Conservation (phyloP, 176 grass and related monocot genomes). For the Musa beccarii region DNA sequence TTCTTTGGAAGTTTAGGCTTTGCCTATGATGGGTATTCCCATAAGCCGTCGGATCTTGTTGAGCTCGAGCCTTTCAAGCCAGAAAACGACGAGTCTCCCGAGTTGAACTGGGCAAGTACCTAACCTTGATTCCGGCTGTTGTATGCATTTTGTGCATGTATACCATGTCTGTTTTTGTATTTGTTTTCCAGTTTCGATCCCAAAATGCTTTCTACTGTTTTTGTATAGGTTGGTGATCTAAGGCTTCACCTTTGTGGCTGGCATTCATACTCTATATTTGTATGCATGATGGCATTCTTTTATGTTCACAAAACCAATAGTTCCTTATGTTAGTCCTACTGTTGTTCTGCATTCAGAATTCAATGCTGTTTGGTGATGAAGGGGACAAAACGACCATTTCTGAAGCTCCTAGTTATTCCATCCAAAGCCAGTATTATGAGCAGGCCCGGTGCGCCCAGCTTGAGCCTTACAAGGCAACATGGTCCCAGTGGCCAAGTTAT, state of each 20-base stretch:
- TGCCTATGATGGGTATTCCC: conserved; percentile 27
- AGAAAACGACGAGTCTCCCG: conserved; percentile 24
- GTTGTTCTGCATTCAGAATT: conserved; percentile 8
- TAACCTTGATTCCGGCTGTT: not conserved
- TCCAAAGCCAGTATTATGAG: not conserved
- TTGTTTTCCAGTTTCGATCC: not conserved
- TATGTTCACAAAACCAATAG: no score
- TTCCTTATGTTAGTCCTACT: no score
- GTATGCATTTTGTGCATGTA: not conserved
- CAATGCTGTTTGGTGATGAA: not conserved
- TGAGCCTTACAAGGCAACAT: not conserved
- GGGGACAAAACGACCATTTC: not conserved
- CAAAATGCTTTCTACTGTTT: not conserved
- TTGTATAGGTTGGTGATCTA: no score
- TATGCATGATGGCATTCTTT: no score
- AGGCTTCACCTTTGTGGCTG: no score
- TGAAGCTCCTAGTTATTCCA: not conserved
- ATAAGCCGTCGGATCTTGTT: conserved; percentile 25
- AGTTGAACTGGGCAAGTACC: conserved; percentile 1
- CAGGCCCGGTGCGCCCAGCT: not conserved
- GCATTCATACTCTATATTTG: no score
- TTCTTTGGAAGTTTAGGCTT: conserved; percentile 34
- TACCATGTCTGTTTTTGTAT: not conserved
- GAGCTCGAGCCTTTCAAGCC: conserved; percentile 29
- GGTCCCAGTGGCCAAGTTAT: not conserved